Evolutionary conservation across 2,329 filamentous ascomycete species (phyloP), one percentile per base, ranked within the genome.

Genomic region (Beauveria pseudobassiana): DNA sequence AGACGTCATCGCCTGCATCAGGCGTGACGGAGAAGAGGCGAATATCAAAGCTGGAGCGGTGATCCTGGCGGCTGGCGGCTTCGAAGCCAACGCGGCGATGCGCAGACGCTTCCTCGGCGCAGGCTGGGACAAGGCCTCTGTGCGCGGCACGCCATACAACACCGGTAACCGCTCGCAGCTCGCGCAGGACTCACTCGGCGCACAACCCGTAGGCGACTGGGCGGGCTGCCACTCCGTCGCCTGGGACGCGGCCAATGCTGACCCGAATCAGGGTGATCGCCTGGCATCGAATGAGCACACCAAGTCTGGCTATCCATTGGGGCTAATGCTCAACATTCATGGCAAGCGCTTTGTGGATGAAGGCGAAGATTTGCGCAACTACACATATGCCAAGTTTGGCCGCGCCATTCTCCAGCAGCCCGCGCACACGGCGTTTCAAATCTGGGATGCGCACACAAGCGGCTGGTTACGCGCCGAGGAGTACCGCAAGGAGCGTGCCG

Each of bases 271-370:
- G 0, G 86, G 86, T 4, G 81, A 88, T 65, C 77, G 83, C 2
- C 73, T 72, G n/a, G 72, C 83, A 2, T 85, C 86, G 3, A 89
- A 89, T 66, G 81, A 88, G 69, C 87, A 81, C 67, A 89, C 86
- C 7, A 89, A 89, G 68, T 87, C 82, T 0, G 87, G 86, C 1
- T 89, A 89, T 65, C 86, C 87, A 0, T 74, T 89, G 0, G 87
- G 86, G 0, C 65, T 89, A 14, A 88, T 87, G 81, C 62, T 89
- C 18, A 89, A 89, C 66, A 70, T 71, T 0, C 67, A 80, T 0
- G 87, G 86, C 0, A 68, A 79, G 48, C 76, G 87, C 1, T 89
- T 89, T 67, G 84, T 89, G 0, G 86, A 89, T 65, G 87, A 89
- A 67, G 87, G 86, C 0, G 66, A 82, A 9, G 86, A 89, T 65